Evolutionary conservation across 371 early-diverging fungal species (phyloP).

Genomic region (Zopfochytrium polystomum): DNA sequence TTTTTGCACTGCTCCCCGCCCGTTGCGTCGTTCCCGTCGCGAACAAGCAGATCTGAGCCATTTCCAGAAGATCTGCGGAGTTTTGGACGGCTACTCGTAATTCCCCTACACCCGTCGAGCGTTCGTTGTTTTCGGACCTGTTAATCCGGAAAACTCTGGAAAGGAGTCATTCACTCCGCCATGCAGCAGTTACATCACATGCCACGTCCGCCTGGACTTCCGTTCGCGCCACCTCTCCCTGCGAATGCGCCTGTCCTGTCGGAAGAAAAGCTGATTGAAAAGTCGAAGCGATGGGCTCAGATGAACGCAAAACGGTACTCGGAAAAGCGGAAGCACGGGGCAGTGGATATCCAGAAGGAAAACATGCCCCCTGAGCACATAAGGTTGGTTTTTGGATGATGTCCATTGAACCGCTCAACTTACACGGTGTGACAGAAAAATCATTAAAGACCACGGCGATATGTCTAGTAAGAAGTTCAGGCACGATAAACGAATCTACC

Average conservation of each 20-base stretch:
- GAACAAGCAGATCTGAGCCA: too few relatives aligned
- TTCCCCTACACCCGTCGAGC: too few relatives aligned
- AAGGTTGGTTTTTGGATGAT: conserved; percentile 38
- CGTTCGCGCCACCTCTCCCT: conserved; percentile 16
- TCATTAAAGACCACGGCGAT: conserved; percentile 97
- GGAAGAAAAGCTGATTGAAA: conserved; percentile 41
- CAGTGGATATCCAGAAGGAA: conserved; percentile 66
- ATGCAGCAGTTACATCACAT: too few relatives aligned
- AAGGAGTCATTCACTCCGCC: too few relatives aligned
- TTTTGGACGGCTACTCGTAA: too few relatives aligned
- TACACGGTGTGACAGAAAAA: conserved; percentile 45
- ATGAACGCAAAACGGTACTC: conserved; percentile 88
- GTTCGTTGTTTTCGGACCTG: too few relatives aligned
- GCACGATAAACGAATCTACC: conserved; percentile 94
- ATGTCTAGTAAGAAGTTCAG: conserved; percentile 96
- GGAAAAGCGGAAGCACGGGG: conserved; percentile 89
- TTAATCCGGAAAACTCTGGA: too few relatives aligned
- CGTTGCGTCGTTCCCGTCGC: too few relatives aligned
- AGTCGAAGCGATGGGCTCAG: conserved; percentile 78
- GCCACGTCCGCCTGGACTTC: too few relatives aligned
- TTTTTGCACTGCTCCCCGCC: too few relatives aligned
- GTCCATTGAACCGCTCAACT: background rate
- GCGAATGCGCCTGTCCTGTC: conserved; percentile 5
- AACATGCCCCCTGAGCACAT: conserved; percentile 98
- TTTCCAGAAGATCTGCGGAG: too few relatives aligned